These are phyloP conservation scores for Lathyrus tuberosus DNA, from an alignment of 306 rosid genomes.

Conservation along the genomic window DNA sequence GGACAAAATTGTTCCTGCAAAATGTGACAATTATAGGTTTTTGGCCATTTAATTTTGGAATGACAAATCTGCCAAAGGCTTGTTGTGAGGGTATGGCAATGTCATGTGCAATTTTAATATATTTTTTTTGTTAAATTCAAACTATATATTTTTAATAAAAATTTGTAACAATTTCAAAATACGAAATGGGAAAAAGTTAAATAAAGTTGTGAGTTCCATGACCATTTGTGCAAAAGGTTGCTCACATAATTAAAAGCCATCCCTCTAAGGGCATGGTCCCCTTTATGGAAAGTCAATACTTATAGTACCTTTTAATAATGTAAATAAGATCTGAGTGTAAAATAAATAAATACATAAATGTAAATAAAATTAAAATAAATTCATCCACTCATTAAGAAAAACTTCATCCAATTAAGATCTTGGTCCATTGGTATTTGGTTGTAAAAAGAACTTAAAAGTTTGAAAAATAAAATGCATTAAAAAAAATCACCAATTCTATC, in stretches of 20 bases:
- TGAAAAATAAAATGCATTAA: no score
- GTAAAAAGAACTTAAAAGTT: no score
- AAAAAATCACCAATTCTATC: no score
- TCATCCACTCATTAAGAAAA: not conserved
- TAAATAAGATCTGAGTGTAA: not conserved
- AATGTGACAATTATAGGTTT: constrained; percentile 31
- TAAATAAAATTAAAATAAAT: no score
- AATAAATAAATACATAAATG: not conserved
- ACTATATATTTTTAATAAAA: not conserved
- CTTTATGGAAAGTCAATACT: not conserved
- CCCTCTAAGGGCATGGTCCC: not conserved
- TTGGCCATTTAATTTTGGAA: not conserved
- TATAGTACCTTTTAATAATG: not conserved
- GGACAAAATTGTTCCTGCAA: constrained; percentile 30
- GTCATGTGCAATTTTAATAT: not conserved
- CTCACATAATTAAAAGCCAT: not conserved
- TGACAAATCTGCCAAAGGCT: not conserved
- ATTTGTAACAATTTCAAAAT: not conserved
- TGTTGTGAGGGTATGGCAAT: not conserved
- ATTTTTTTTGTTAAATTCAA: not conserved
- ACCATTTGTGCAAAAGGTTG: not conserved
- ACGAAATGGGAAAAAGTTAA: not conserved
- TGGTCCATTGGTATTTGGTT: not conserved
- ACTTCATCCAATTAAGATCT: not conserved
- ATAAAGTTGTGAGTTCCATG: not conserved